Evolutionary conservation across 2,329 filamentous ascomycete species (phyloP).

Genomic region (Exophiala oligosperma): DNA sequence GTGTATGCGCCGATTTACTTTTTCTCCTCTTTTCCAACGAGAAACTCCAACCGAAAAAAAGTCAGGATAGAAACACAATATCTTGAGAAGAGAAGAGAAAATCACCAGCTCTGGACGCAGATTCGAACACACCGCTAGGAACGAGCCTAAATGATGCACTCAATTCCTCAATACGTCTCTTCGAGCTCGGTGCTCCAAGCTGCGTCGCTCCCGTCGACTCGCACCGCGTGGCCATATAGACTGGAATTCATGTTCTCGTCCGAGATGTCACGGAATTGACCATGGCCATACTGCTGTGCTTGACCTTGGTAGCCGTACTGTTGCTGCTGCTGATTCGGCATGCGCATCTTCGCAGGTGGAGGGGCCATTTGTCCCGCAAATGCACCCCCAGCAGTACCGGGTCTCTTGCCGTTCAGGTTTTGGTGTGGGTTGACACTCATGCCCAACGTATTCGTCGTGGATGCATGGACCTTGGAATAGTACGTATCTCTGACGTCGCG

Average conservation of each 20-base stretch:
- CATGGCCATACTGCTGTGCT: constrained; percentile 4
- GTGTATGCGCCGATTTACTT: no score
- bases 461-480: constrained; percentile 53
- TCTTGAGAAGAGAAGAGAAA: no score
- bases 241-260: constrained; percentile 21
- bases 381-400: constrained; percentile 13
- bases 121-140: no score
- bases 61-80: no score
- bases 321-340: constrained; percentile 19
- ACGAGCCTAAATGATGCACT: no score
- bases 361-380: constrained; percentile 26
- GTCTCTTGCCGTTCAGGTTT: constrained; percentile 25
- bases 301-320: constrained; percentile 7
- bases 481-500: constrained; percentile 75
- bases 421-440: constrained; percentile 6
- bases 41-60: no score
- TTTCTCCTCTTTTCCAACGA: no score
- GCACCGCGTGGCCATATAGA: constrained; percentile 4
- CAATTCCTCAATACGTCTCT: constrained; percentile 26
- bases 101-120: neutral
- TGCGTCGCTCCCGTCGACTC: constrained; percentile 28
- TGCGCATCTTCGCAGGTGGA: constrained; percentile 39
- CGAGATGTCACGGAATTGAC: constrained; percentile 20
- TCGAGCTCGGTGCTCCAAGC: constrained; percentile 30
- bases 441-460: constrained; percentile 19